phyloP scores from a whole-genome alignment of 192 early-diverging fungal species.

The Cetraspora pellucida region DNA sequence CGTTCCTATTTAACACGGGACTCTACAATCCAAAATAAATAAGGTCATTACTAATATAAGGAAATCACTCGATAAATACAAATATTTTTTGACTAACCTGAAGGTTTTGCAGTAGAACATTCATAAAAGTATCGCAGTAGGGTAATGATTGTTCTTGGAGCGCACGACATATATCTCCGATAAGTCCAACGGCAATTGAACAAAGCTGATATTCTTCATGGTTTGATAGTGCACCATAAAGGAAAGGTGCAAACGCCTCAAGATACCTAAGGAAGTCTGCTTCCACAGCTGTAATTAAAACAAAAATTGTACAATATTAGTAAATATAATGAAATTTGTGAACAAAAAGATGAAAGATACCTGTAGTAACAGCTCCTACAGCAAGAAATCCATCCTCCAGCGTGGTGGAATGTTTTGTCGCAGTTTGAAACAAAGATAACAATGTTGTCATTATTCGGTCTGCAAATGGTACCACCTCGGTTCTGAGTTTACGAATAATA shows the following conservation, averaged over 20 bases:
- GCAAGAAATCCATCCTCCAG: constrained; percentile 92
- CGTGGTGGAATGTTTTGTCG: constrained; percentile 77
- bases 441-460: constrained; percentile 91
- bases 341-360: constrained; percentile 39
- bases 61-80: not conserved
- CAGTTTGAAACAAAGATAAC: constrained; percentile 72
- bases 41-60: not conserved
- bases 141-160: constrained; percentile 71
- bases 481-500: constrained; percentile 78
- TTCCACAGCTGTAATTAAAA: constrained; percentile 68
- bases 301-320: not conserved
- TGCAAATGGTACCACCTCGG: constrained; percentile 71
- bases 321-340: constrained; percentile 3
- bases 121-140: constrained; percentile 90
- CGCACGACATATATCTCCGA: constrained; percentile 95
- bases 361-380: constrained; percentile 81
- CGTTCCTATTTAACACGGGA: constrained; percentile 75
- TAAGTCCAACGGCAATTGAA: constrained; percentile 91
- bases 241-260: constrained; percentile 81
- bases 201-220: constrained; percentile 92
- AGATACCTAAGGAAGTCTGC: constrained; percentile 86
- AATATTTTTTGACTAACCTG: constrained; percentile 45
- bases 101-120: constrained; percentile 75
- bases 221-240: constrained; percentile 83
- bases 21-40: constrained; percentile 41